Conservation (phyloP, 345 rosid species). For the Brassica carinata region DNA sequence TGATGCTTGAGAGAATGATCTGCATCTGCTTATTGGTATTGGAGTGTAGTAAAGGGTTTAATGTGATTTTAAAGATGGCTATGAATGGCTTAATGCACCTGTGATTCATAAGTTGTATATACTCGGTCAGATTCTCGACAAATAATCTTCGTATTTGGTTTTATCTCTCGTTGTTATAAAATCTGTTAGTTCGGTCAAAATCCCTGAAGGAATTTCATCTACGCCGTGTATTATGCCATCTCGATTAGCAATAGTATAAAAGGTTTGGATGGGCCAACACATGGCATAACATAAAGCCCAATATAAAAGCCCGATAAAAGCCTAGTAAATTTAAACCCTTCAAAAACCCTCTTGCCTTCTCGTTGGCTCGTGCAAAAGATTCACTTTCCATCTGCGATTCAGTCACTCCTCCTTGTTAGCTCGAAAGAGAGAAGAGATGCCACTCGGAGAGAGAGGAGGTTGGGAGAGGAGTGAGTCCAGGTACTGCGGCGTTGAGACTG, state of each 20-base stretch:
- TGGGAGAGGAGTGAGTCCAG: conserved; percentile 86
- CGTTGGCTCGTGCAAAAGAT: background rate
- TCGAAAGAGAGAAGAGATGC: conserved; percentile 50
- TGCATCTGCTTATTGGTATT: conserved; percentile 13
- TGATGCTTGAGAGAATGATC: conserved; percentile 26
- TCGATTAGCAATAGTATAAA: background rate
- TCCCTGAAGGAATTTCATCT: background rate
- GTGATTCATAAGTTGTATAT: background rate
- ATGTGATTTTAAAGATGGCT: background rate
- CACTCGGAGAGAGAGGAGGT: conserved; percentile 76
- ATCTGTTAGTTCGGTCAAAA: background rate
- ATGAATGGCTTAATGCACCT: conserved; percentile 11
- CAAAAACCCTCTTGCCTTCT: conserved; percentile 23
- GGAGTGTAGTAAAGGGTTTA: background rate
- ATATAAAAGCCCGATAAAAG: conserved; percentile 2
- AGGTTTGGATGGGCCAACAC: background rate
- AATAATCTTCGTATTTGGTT: background rate
- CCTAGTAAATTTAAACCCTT: conserved; percentile 27
- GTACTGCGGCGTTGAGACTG: conserved; percentile 91
- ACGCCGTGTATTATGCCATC: background rate
- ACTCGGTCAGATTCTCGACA: background rate
- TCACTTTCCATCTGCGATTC: background rate
- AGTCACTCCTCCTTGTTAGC: conserved; percentile 11
- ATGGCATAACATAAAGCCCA: background rate
- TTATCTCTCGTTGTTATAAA: background rate